Evolutionary conservation across 2,329 filamentous ascomycete species (phyloP).

Genomic region (Fusarium pilosicola): DNA sequence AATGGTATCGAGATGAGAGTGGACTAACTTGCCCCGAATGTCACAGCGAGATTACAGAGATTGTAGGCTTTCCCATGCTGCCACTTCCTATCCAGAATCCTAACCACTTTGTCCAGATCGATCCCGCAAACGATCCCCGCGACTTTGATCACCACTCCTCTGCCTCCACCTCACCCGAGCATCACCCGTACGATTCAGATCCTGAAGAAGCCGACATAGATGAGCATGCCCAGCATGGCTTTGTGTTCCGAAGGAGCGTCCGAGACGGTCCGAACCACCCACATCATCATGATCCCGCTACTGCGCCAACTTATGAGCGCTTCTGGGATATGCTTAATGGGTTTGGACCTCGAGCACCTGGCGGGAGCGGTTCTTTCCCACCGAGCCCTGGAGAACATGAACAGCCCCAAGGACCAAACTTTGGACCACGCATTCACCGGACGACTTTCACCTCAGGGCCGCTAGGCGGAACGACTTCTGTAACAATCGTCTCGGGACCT

Average conservation of each 20-base stretch:
- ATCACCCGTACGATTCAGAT: conserved; percentile 57
- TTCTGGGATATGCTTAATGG: conserved; percentile 58
- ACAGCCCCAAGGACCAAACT: conserved; percentile 25
- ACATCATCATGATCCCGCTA: conserved; percentile 45
- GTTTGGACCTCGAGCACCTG: conserved; percentile 43
- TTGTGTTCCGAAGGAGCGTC: conserved; percentile 53
- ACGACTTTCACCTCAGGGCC: conserved; percentile 52
- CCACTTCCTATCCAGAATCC: neutral
- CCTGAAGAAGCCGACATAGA: conserved; percentile 69
- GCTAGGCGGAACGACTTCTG: conserved; percentile 55
- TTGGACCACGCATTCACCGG: conserved; percentile 48
- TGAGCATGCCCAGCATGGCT: conserved; percentile 58
- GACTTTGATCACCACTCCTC: conserved; percentile 45
- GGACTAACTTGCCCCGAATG: conserved; percentile 82
- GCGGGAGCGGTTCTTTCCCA: conserved; percentile 24
- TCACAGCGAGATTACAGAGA: conserved; percentile 81
- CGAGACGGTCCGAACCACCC: conserved; percentile 41
- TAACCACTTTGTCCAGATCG: conserved; percentile 55
- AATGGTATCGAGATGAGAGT: conserved; percentile 81
- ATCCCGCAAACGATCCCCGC: conserved; percentile 71
- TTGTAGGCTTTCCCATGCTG: conserved; percentile 66
- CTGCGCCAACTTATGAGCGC: conserved; percentile 53
- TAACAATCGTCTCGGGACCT: conserved; percentile 59
- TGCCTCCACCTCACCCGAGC: conserved; percentile 46
- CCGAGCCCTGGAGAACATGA: conserved; percentile 17